These are phyloP conservation scores for Cryptococcus neoformans DNA, from an alignment of 1,284 basidiomycete species.

Conservation along the genomic window DNA sequence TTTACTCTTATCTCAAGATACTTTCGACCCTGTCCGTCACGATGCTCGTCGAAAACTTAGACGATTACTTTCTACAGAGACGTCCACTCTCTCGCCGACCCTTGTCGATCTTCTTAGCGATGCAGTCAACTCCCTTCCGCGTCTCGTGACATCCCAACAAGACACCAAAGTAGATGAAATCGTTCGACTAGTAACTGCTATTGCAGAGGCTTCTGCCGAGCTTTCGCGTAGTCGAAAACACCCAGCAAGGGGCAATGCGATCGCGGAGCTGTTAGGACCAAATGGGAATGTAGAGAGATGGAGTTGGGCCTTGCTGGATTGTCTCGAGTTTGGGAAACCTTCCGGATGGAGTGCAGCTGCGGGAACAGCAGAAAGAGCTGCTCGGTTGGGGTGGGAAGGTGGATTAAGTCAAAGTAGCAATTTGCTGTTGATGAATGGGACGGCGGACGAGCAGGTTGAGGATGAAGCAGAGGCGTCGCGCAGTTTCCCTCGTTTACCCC, in stretches of 20 bases:
- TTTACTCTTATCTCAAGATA: conserved; percentile 38
- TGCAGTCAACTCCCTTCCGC: conserved; percentile 69
- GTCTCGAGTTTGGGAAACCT: conserved; percentile 66
- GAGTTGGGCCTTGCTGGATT: conserved; percentile 76
- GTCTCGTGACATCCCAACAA: conserved; percentile 63
- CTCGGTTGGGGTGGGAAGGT: conserved; percentile 47
- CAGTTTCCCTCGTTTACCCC: conserved; percentile 50
- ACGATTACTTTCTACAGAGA: conserved; percentile 57
- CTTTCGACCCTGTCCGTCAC: conserved; percentile 64
- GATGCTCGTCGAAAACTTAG: conserved; percentile 56
- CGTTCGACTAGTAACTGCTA: conserved; percentile 64
- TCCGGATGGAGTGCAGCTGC: conserved; percentile 52
- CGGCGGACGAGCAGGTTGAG: conserved; percentile 37
- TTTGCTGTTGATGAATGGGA: conserved; percentile 19
- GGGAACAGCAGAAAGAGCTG: conserved; percentile 26
- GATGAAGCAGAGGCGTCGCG: neutral
- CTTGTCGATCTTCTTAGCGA: conserved; percentile 52
- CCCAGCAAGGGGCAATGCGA: conserved; percentile 38
- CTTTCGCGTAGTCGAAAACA: conserved; percentile 12
- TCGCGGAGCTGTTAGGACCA: conserved; percentile 71
- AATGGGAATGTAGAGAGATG: conserved; percentile 80
- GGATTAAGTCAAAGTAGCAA: conserved; percentile 8
- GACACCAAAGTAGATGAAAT: conserved; percentile 68
- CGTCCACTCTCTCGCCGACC: conserved; percentile 26
- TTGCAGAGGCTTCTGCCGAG: conserved; percentile 57